Conservation (phyloP, 441 rosid species). For the Populus trichocarpa region DNA sequence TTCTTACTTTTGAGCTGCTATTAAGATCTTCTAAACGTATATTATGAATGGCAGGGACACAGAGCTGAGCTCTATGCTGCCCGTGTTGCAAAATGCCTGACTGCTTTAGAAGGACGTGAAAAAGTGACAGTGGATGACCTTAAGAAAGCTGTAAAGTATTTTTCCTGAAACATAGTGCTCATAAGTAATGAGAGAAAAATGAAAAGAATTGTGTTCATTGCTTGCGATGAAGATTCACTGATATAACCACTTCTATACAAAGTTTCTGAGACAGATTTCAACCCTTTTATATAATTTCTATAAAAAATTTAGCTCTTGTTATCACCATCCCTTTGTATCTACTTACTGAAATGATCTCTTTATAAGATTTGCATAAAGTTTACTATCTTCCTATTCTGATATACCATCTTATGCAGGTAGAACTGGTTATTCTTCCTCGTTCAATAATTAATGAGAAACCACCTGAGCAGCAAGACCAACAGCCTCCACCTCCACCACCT, state of each 20-base stretch:
- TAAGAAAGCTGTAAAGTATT: slow-evolving; percentile 87
- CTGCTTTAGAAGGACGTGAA: slow-evolving; percentile 96
- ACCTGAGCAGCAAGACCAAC: slow-evolving; percentile 92
- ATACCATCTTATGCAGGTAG: slow-evolving; percentile 58
- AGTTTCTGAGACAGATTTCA: background rate
- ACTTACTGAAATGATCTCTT: background rate
- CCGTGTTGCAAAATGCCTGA: slow-evolving; percentile 93
- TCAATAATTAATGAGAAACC: slow-evolving; percentile 72
- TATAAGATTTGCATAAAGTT: background rate
- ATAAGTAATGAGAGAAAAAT: background rate
- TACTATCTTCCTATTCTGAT: slow-evolving; percentile 19
- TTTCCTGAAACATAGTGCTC: slow-evolving; percentile 18
- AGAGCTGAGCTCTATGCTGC: slow-evolving; percentile 96
- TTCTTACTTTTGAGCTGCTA: background rate
- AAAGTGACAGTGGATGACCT: slow-evolving; percentile 94
- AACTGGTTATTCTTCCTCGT: slow-evolving; percentile 96
- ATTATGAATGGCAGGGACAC: slow-evolving; percentile 70
- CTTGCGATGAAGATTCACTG: background rate
- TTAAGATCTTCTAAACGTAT: slow-evolving; percentile 4
- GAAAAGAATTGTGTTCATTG: background rate
- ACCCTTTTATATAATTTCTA: background rate
- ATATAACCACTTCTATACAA: background rate
- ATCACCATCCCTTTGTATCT: background rate
- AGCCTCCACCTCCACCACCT: slow-evolving; percentile 94
- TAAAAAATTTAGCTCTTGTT: background rate